These are phyloP conservation scores for Hippophae gyantsensis DNA, from an alignment of 306 rosid species.

Conservation along the genomic window DNA sequence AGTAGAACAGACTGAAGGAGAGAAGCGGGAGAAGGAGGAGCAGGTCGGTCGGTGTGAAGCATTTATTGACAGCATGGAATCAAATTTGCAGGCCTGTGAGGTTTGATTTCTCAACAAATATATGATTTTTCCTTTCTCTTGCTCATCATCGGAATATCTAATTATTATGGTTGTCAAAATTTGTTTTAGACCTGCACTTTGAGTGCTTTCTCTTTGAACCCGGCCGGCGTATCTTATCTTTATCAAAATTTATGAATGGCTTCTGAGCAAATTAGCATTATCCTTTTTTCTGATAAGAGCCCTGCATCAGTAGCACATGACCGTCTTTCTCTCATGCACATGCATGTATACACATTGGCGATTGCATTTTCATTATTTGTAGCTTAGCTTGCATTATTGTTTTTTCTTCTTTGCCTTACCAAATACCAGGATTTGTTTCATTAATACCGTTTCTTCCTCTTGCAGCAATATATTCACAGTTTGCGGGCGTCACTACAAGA, in stretches of 20 bases:
- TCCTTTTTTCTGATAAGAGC: too few relatives aligned
- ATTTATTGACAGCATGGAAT: constrained; percentile 95
- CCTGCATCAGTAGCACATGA: too few relatives aligned
- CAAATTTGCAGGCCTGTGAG: constrained; percentile 95
- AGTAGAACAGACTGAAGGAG: constrained; percentile 95
- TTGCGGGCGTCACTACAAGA: constrained; percentile 86
- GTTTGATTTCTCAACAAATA: constrained; percentile 31
- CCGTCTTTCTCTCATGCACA: not conserved
- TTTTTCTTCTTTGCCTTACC: constrained; percentile 4
- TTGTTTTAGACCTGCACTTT: constrained; percentile 5
- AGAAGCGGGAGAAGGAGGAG: constrained; percentile 90
- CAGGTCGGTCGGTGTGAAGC: constrained; percentile 96
- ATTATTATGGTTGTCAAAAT: not conserved
- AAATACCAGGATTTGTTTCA: constrained; percentile 5
- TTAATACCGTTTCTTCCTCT: constrained; percentile 21
- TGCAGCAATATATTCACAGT: constrained; percentile 95
- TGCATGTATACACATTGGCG: not conserved
- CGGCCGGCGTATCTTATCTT: too few relatives aligned
- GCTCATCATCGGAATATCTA: not conserved
- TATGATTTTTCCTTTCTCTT: constrained; percentile 6
- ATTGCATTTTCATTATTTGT: not conserved
- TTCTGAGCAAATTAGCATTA: too few relatives aligned
- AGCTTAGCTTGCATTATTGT: not conserved
- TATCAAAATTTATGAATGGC: too few relatives aligned
- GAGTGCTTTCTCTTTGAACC: not conserved